phyloP scores from a whole-genome alignment of 805 yeast genomes.

The Starmerella floricola region DNA sequence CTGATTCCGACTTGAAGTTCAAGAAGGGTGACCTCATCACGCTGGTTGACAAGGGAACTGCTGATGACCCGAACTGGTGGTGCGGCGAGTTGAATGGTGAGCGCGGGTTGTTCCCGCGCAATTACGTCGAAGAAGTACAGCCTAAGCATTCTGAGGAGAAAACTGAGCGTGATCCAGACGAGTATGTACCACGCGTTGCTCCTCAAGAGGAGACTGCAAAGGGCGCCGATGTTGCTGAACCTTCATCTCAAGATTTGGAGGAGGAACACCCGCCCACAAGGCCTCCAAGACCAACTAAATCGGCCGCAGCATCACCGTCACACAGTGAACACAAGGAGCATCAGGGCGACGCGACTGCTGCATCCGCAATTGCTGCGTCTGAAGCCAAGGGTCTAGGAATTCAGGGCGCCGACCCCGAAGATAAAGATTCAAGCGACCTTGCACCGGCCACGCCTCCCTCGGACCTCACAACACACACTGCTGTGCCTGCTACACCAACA shows the following conservation, averaged over 20 bases:
- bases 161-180: conserved; percentile 7
- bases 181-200: conserved; percentile 7
- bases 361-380: neutral
- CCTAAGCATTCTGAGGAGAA: neutral
- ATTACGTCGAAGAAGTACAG: conserved; percentile 29
- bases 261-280: neutral
- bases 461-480: too few relatives aligned
- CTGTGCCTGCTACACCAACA: too few relatives aligned
- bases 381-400: neutral
- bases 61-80: conserved; percentile 40
- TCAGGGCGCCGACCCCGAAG: neutral
- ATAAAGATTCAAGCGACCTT: too few relatives aligned
- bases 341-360: neutral
- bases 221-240: too few relatives aligned
- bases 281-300: neutral
- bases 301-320: neutral
- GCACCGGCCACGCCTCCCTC: too few relatives aligned
- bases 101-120: conserved; percentile 38
- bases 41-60: conserved; percentile 30
- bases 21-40: conserved; percentile 30
- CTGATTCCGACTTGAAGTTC: conserved; percentile 31
- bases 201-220: neutral
- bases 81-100: conserved; percentile 34
- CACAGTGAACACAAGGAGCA: neutral
- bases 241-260: neutral